These are phyloP conservation scores for Talaromyces nanjingensis DNA, from an alignment of 495 filamentous ascomycete species.

Conservation along the genomic window DNA sequence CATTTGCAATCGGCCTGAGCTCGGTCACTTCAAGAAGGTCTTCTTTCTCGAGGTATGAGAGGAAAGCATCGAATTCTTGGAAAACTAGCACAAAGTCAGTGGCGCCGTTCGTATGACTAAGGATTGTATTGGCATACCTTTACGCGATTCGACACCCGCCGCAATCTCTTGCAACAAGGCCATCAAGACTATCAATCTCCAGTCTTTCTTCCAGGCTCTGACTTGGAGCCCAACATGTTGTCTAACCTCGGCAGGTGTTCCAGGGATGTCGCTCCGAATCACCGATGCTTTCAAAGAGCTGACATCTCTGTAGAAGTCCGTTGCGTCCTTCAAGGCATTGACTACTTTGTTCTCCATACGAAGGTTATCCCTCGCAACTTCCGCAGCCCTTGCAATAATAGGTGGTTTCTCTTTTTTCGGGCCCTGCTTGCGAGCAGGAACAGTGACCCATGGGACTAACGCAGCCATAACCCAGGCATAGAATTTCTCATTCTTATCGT, in stretches of 20 bases:
- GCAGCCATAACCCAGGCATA: conserved; percentile 71
- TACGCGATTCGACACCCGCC: conserved; percentile 23
- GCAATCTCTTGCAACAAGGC: conserved; percentile 61
- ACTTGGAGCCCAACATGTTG: conserved; percentile 67
- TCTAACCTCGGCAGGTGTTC: conserved; percentile 33
- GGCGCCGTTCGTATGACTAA: neutral
- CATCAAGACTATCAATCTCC: conserved; percentile 68
- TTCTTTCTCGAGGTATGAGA: conserved; percentile 34
- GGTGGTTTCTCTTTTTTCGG: conserved; percentile 39
- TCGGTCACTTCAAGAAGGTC: conserved; percentile 35
- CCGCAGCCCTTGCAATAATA: conserved; percentile 37
- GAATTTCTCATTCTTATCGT: conserved; percentile 51
- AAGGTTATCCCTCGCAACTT: conserved; percentile 68
- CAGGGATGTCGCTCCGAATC: conserved; percentile 17
- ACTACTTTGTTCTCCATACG: conserved; percentile 67
- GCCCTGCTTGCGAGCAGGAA: conserved; percentile 37
- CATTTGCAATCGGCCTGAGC: conserved; percentile 58
- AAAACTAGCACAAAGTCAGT: conserved; percentile 24
- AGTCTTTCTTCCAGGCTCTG: conserved; percentile 67
- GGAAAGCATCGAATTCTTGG: conserved; percentile 37
- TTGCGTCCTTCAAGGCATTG: conserved; percentile 57
- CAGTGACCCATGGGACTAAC: conserved; percentile 66
- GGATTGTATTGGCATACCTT: conserved; percentile 20
- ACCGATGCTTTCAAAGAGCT: conserved; percentile 46
- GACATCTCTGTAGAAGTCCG: conserved; percentile 53